Percentiles rank a stretch among this genome's conserved stretches.
Conservation (phyloP, 75 land plant species). For the Cupressus sempervirens region DNA sequence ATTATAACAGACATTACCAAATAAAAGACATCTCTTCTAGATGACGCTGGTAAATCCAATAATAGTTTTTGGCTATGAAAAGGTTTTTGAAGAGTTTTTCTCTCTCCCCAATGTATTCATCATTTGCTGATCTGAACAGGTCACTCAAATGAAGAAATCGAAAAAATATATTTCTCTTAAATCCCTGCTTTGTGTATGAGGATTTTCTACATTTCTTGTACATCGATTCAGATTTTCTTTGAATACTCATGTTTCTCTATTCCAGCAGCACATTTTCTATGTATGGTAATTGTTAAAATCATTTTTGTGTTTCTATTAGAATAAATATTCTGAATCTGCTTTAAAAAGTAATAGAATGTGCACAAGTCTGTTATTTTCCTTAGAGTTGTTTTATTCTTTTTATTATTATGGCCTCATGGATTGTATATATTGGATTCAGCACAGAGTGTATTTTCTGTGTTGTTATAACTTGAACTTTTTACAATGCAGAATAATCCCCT, state of each 20-base stretch:
- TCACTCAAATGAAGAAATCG: too few relatives aligned
- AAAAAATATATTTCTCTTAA: too few relatives aligned
- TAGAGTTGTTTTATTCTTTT: background rate
- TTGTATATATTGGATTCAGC: too few relatives aligned
- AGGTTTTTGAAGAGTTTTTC: too few relatives aligned
- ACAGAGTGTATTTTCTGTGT: background rate
- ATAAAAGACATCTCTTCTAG: too few relatives aligned
- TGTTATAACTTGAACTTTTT: background rate
- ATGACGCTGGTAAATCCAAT: too few relatives aligned
- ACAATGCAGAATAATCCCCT: constrained; percentile 69
- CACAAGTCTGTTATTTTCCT: background rate
- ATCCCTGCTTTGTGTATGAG: too few relatives aligned
- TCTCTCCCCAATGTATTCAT: too few relatives aligned
- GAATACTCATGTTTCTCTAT: background rate
- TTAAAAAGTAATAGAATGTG: background rate
- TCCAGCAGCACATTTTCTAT: background rate
- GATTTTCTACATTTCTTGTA: background rate
- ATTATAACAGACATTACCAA: too few relatives aligned
- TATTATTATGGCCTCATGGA: too few relatives aligned
- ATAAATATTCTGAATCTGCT: background rate
- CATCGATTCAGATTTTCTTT: background rate
- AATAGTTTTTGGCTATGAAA: too few relatives aligned
- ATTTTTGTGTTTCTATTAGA: background rate
- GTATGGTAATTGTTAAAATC: background rate
- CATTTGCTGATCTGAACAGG: too few relatives aligned